Conservation (phyloP, 805 yeast genomes). For the Candida verbasci region DNA sequence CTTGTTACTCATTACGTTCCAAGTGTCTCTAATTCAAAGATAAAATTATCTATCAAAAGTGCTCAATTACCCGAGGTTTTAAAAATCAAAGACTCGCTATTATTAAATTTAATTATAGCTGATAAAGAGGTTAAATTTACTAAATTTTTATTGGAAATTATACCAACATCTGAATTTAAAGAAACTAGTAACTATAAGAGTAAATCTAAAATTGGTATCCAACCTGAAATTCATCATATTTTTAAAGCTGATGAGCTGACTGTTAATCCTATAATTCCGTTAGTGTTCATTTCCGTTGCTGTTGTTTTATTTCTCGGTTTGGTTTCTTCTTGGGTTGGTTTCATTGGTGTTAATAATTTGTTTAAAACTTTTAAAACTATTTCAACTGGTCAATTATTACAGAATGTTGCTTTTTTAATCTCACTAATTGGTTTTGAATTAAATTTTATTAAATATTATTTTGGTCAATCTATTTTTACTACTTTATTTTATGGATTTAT, state of each 20-base stretch:
- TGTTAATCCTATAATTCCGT: constrained; percentile 48
- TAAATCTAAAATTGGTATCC: constrained; percentile 37
- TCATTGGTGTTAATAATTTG: constrained; percentile 21
- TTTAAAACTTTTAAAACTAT: constrained; percentile 33
- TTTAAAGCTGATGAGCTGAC: constrained; percentile 55
- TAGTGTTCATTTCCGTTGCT: constrained; percentile 44
- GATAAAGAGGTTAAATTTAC: constrained; percentile 19
- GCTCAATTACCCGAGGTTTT: constrained; percentile 32
- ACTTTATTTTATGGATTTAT: constrained; percentile 46
- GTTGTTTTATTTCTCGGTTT: constrained; percentile 38
- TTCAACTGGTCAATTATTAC: constrained; percentile 28
- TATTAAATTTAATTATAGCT: constrained; percentile 29
- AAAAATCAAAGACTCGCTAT: constrained; percentile 27
- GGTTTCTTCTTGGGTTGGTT: constrained; percentile 39
- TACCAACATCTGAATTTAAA: constrained; percentile 25
- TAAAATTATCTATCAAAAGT: constrained; percentile 22
- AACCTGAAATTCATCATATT: constrained; percentile 60
- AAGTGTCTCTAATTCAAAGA: constrained; percentile 16
- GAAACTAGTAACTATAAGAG: constrained; percentile 22
- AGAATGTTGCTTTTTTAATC: constrained; percentile 43
- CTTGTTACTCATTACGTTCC: constrained; percentile 32
- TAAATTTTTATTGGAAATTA: constrained; percentile 25
- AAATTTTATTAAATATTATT: constrained; percentile 53
- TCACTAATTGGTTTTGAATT: constrained; percentile 49
- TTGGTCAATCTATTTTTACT: constrained; percentile 56